phyloP scores from a whole-genome alignment of 345 rosid species.

The Salix purpurea region DNA sequence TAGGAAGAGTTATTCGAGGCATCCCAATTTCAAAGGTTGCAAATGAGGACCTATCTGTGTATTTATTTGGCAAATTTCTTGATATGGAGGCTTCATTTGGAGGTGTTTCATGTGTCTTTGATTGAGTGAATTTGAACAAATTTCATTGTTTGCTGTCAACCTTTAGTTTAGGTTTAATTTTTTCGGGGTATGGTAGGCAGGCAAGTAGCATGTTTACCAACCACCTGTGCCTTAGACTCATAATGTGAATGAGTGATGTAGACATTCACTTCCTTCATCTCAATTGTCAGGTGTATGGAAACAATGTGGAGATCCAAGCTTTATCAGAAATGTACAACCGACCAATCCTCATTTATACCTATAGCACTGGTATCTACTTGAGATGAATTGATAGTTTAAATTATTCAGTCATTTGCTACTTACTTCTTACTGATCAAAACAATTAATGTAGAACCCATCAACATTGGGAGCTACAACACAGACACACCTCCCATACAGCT shows the following conservation, averaged over 20 bases:
- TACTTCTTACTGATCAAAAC: constrained; percentile 5
- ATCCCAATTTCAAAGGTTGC: too few relatives aligned
- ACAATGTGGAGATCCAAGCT: constrained; percentile 95
- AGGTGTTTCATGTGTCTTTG: background rate
- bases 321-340: constrained; percentile 94
- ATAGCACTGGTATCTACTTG: constrained; percentile 64
- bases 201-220: background rate
- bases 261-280: background rate
- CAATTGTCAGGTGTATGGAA: constrained; percentile 79
- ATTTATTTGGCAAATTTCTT: background rate
- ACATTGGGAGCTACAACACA: constrained; percentile 81
- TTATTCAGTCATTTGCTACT: constrained; percentile 6
- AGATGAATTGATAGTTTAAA: constrained; percentile 3
- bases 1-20: too few relatives aligned
- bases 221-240: background rate
- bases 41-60: background rate
- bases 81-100: background rate
- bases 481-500: constrained; percentile 88
- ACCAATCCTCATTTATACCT: constrained; percentile 93
- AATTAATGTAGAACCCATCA: constrained; percentile 69
- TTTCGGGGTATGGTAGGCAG: background rate
- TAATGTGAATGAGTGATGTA: background rate
- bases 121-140: background rate
- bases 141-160: background rate
- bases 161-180: background rate